Percentiles rank a stretch among this genome's conserved stretches.
These are phyloP conservation scores for Astrothelium subdiscretum DNA, from an alignment of 495 filamentous ascomycete species.

Conservation along the genomic window DNA sequence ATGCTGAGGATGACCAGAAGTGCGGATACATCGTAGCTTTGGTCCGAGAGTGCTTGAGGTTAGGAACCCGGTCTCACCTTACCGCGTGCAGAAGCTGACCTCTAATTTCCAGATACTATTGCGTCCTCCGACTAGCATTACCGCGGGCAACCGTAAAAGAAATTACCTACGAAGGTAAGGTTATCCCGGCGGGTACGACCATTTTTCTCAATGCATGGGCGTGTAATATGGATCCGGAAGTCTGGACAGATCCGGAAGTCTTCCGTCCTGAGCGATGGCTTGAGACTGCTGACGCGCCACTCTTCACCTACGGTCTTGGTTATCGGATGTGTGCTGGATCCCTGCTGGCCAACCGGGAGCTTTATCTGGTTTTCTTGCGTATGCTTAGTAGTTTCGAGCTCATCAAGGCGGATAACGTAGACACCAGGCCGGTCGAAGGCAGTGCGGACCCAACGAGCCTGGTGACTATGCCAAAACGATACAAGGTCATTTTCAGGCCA, in stretches of 20 bases:
- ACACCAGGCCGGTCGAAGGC: slow-evolving; percentile 44
- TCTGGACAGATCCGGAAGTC: slow-evolving; percentile 46
- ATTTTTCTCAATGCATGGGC: slow-evolving; percentile 57
- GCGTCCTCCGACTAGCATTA: slow-evolving; percentile 48
- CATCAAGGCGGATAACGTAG: slow-evolving; percentile 20
- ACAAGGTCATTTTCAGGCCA: slow-evolving; percentile 45
- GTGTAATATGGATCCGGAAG: slow-evolving; percentile 49
- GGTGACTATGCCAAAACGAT: slow-evolving; percentile 44
- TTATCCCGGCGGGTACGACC: slow-evolving; percentile 48
- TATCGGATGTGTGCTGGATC: slow-evolving; percentile 58
- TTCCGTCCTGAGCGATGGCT: slow-evolving; percentile 54
- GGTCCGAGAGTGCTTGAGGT: slow-evolving; percentile 47
- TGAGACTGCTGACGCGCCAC: slow-evolving; percentile 48
- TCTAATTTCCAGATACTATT: slow-evolving; percentile 35
- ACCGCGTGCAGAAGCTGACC: neutral
- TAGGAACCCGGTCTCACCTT: slow-evolving; percentile 1
- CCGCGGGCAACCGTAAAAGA: slow-evolving; percentile 50
- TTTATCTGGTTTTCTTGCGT: slow-evolving; percentile 55
- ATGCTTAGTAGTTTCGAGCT: slow-evolving; percentile 48
- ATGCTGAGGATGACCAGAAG: slow-evolving; percentile 48
- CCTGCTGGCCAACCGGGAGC: slow-evolving; percentile 49
- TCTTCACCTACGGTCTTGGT: slow-evolving; percentile 51
- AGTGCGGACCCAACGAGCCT: slow-evolving; percentile 46
- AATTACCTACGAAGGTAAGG: slow-evolving; percentile 41
- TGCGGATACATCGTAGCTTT: slow-evolving; percentile 48